Evolutionary conservation across 2,329 filamentous ascomycete species (phyloP).

Genomic region (Colletotrichum sp.): DNA sequence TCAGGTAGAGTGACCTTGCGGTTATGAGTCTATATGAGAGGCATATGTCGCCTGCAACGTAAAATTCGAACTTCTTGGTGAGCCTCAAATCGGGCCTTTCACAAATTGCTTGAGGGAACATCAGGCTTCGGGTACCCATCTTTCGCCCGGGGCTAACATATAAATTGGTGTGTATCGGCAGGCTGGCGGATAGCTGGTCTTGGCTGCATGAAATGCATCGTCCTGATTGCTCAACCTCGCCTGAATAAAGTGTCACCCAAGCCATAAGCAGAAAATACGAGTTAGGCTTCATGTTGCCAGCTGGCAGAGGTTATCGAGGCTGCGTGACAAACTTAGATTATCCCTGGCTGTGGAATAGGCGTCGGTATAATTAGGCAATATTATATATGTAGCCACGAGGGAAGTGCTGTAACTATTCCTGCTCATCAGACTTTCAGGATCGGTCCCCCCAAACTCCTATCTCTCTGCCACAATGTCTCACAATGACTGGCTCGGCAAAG

Average conservation of each 20-base stretch:
- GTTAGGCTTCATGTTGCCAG: neutral
- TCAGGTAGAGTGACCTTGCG: neutral
- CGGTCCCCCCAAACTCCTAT: neutral
- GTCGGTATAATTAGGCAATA: neutral
- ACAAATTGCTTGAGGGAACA: neutral
- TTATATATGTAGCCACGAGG: neutral
- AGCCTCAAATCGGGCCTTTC: neutral
- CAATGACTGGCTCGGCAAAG: neutral
- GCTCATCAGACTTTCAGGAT: neutral
- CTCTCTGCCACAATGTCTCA: neutral
- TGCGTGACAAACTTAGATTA: neutral
- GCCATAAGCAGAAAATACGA: neutral
- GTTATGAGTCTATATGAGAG: neutral
- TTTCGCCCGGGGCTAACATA: neutral
- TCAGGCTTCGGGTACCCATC: neutral
- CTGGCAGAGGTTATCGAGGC: neutral
- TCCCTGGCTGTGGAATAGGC: neutral
- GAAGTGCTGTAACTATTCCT: neutral
- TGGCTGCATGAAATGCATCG: neutral
- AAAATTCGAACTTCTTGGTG: neutral
- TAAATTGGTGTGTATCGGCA: neutral
- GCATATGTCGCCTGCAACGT: neutral
- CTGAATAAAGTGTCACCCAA: neutral
- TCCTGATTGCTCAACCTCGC: neutral
- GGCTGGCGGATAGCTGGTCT: neutral